A percentile compares a stretch with the other conserved stretches of the same genome.
phyloP scores from a whole-genome alignment of 148 eudicot species.

The Rhododendron henanense region DNA sequence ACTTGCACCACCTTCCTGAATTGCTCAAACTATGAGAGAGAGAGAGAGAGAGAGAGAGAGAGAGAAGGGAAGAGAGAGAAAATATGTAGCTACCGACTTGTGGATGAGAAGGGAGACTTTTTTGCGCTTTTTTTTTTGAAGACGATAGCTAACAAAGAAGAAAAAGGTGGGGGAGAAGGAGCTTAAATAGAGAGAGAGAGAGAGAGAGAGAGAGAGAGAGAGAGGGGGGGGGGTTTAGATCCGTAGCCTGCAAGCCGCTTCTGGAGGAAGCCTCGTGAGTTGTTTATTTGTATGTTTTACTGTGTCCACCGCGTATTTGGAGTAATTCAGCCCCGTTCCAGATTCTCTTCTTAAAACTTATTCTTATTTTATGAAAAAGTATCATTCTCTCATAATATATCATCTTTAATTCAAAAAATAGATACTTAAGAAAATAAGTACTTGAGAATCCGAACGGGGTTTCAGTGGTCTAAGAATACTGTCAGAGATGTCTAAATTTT shows the following conservation, averaged over 20 bases:
- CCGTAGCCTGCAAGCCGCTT: constrained; percentile 25
- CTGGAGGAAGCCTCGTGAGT: constrained; percentile 6
- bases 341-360: no score
- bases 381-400: no score
- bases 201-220: neutral
- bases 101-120: neutral
- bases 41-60: no score
- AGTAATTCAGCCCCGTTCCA: no score
- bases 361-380: no score
- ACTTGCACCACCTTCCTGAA: neutral
- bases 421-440: no score
- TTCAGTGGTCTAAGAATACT: no score
- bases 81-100: neutral
- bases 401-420: no score
- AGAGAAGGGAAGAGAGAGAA: neutral
- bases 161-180: neutral
- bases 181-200: neutral
- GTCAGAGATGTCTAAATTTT: no score
- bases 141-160: neutral
- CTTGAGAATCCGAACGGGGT: no score
- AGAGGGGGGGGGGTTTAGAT: neutral
- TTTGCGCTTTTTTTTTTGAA: neutral
- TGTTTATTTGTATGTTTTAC: neutral
- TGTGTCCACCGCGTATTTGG: neutral
- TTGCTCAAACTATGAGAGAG: no score